Conservation (phyloP, 495 filamentous ascomycete genomes). For the Cryomyces antarcticus region DNA sequence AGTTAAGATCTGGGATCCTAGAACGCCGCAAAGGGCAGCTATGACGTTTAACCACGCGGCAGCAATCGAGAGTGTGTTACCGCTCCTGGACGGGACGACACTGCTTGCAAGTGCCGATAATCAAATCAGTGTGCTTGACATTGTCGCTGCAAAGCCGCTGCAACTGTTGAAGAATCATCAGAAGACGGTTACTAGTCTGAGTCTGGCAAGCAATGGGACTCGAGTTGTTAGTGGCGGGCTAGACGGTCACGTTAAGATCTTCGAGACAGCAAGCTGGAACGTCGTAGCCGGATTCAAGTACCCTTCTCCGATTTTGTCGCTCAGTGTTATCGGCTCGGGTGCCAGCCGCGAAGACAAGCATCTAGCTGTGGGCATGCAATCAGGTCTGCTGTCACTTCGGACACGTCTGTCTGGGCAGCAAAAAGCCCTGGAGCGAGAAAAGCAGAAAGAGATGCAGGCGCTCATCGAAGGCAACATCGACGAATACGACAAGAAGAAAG, state of each 20-base stretch:
- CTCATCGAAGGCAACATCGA: slow-evolving; percentile 57
- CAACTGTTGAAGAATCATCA: slow-evolving; percentile 84
- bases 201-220: slow-evolving; percentile 52
- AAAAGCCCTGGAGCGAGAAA: slow-evolving; percentile 55
- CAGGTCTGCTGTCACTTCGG: slow-evolving; percentile 68
- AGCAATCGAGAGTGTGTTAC: slow-evolving; percentile 67
- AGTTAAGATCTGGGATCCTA: slow-evolving; percentile 81
- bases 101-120: slow-evolving; percentile 70
- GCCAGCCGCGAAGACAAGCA: slow-evolving; percentile 58
- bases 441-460: slow-evolving; percentile 70
- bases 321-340: slow-evolving; percentile 50
- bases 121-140: slow-evolving; percentile 80
- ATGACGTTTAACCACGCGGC: slow-evolving; percentile 88
- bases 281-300: slow-evolving; percentile 85
- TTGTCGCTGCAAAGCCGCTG: slow-evolving; percentile 74
- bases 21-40: slow-evolving; percentile 38
- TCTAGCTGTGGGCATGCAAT: slow-evolving; percentile 83
- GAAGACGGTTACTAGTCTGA: slow-evolving; percentile 82
- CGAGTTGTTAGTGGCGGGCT: slow-evolving; percentile 71
- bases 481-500: slow-evolving; percentile 40
- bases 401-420: slow-evolving; percentile 71
- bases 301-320: slow-evolving; percentile 66
- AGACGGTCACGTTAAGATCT: slow-evolving; percentile 92
- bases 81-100: slow-evolving; percentile 68
- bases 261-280: slow-evolving; percentile 81